phyloP scores from a whole-genome alignment of 495 filamentous ascomycete genomes.

The Penicillium roqueforti region DNA sequence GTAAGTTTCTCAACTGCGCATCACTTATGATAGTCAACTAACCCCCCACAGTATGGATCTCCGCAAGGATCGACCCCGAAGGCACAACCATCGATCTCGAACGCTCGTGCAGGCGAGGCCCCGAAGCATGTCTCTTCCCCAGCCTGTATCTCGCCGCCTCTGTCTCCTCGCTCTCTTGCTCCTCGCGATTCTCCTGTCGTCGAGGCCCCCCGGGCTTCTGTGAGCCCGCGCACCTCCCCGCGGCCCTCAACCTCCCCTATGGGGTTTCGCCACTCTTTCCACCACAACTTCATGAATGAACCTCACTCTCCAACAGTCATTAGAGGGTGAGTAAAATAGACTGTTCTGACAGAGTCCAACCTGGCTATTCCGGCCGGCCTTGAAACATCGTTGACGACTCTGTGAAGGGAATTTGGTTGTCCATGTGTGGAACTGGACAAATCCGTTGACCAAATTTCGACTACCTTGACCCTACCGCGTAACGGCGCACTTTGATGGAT shows the following conservation, averaged over 20 bases:
- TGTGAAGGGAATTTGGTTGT: slow-evolving; percentile 20
- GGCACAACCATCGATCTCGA: slow-evolving; percentile 15
- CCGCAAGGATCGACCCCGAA: slow-evolving; percentile 17
- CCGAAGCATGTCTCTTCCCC: slow-evolving; percentile 11
- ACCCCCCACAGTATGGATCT: slow-evolving; percentile 46
- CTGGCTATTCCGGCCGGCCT: slow-evolving; percentile 9
- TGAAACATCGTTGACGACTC: slow-evolving; percentile 21
- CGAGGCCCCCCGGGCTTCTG: slow-evolving; percentile 15
- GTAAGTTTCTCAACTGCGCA: slow-evolving; percentile 60
- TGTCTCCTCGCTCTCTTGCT: slow-evolving; percentile 26
- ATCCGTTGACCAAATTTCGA: slow-evolving; percentile 14
- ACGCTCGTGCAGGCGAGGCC: slow-evolving; percentile 11
- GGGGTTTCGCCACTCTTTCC: slow-evolving; percentile 37
- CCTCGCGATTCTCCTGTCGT: slow-evolving; percentile 13
- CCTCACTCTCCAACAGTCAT: slow-evolving; percentile 45
- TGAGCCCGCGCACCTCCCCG: slow-evolving; percentile 27
- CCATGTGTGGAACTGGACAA: slow-evolving; percentile 16
- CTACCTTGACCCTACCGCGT: slow-evolving; percentile 12
- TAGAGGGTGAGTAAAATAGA: slow-evolving; percentile 34
- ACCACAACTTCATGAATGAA: slow-evolving; percentile 42
- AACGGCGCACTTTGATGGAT: slow-evolving; percentile 17
- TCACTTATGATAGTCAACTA: slow-evolving; percentile 12
- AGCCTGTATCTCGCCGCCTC: slow-evolving; percentile 20
- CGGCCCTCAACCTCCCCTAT: slow-evolving; percentile 35
- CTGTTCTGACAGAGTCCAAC: slow-evolving; percentile 12